Conservation (phyloP, 345 rosid genomes). For the Pistacia atlantica region DNA sequence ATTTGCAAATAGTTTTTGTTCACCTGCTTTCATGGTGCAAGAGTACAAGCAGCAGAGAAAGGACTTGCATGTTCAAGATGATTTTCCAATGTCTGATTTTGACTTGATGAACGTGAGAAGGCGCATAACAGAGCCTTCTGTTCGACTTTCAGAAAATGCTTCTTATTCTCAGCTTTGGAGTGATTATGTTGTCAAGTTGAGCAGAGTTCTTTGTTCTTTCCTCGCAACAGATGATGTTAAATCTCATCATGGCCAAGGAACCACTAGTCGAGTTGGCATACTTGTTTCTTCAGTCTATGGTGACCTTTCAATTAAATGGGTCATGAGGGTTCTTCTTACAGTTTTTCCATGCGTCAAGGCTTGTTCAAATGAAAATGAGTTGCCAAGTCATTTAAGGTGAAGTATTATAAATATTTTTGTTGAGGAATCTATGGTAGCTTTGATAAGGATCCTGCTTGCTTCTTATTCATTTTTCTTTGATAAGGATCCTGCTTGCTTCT, state of each 20-base stretch:
- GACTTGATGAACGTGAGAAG: slow-evolving; percentile 21
- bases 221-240: slow-evolving; percentile 46
- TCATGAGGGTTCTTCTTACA: slow-evolving; percentile 55
- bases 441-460: slow-evolving; percentile 6
- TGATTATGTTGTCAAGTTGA: slow-evolving; percentile 51
- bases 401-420: slow-evolving; percentile 1
- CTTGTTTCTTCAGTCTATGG: slow-evolving; percentile 50
- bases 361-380: slow-evolving; percentile 55
- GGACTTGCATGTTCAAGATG: slow-evolving; percentile 31
- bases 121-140: slow-evolving; percentile 30
- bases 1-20: slow-evolving; percentile 78
- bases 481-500: slow-evolving; percentile 5
- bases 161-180: slow-evolving; percentile 49
- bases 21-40: slow-evolving; percentile 63
- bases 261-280: slow-evolving; percentile 32
- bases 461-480: slow-evolving; percentile 8
- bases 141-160: slow-evolving; percentile 31
- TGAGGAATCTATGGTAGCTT: slow-evolving; percentile 7
- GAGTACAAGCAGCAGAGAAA: slow-evolving; percentile 47
- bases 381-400: slow-evolving; percentile 63
- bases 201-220: slow-evolving; percentile 61
- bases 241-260: slow-evolving; percentile 35
- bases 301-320: slow-evolving; percentile 77
- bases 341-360: slow-evolving; percentile 72
- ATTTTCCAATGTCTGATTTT: slow-evolving; percentile 25